Evolutionary conservation across 805 yeast genomes (phyloP).

Genomic region (Cyberlindnera misumaiensis): DNA sequence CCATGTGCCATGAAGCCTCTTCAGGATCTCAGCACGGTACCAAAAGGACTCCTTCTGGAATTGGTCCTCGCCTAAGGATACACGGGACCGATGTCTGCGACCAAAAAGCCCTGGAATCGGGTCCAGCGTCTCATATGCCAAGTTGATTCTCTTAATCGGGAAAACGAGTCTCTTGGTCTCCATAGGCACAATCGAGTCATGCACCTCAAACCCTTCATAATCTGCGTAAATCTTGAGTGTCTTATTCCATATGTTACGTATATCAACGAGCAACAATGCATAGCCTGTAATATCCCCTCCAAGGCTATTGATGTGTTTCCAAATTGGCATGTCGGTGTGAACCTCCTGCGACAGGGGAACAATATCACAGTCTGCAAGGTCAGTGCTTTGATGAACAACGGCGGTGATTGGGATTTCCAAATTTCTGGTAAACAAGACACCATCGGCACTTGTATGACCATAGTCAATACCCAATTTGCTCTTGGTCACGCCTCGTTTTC

Average conservation of each 20-base stretch:
- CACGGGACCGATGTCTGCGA: conserved; percentile 53
- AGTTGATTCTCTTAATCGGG: conserved; percentile 55
- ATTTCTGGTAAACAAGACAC: conserved; percentile 41
- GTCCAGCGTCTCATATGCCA: conserved; percentile 35
- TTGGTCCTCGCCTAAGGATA: conserved; percentile 48
- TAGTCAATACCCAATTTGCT: conserved; percentile 64
- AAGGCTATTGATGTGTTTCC: conserved; percentile 22
- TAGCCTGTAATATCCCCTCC: conserved; percentile 33
- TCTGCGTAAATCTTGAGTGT: conserved; percentile 32
- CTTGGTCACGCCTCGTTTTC: conserved; percentile 66
- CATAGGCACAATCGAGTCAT: conserved; percentile 31
- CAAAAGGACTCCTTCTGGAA: conserved; percentile 66
- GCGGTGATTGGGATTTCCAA: conserved; percentile 63
- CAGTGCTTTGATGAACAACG: conserved; percentile 67
- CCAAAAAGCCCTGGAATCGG: conserved; percentile 65
- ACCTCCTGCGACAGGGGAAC: conserved; percentile 43
- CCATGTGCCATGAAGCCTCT: conserved; percentile 58
- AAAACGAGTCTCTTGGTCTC: conserved; percentile 56
- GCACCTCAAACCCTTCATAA: conserved; percentile 23
- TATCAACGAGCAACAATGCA: conserved; percentile 63
- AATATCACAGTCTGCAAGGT: conserved; percentile 69
- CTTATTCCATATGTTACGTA: conserved; percentile 76
- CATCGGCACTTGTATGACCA: conserved; percentile 33
- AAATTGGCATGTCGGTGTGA: conserved; percentile 18
- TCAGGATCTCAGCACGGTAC: conserved; percentile 65